Evolutionary conservation across 2,329 filamentous ascomycete species (phyloP).

Genomic region (Ceratocystis smalleyi): DNA sequence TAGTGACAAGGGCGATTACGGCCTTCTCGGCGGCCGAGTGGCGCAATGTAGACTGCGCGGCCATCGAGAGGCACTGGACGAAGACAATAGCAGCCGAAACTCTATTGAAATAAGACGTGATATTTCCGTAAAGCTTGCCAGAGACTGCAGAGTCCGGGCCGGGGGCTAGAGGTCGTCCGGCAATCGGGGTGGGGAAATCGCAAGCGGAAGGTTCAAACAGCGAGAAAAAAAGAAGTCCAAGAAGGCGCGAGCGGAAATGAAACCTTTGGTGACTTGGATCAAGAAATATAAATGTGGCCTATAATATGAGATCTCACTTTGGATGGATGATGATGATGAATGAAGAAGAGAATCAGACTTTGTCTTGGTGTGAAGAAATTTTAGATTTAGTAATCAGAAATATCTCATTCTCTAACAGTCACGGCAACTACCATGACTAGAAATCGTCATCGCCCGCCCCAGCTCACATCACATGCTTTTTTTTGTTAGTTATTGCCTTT

Average conservation of each 20-base stretch:
- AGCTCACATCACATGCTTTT: slow-evolving; percentile 3
- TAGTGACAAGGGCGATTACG: slow-evolving; percentile 46
- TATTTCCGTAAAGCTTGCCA: background rate
- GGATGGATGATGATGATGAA: background rate
- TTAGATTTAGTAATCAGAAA: background rate
- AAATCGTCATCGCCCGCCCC: slow-evolving; percentile 3
- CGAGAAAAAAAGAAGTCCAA: background rate
- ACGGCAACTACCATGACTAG: slow-evolving; percentile 1
- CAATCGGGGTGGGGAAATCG: background rate
- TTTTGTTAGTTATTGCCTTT: background rate
- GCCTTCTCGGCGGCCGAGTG: slow-evolving; percentile 49
- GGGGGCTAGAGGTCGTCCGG: background rate
- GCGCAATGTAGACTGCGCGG: slow-evolving; percentile 71
- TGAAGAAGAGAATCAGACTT: background rate
- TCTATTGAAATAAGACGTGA: background rate
- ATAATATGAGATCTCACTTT: background rate
- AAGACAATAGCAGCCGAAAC: background rate
- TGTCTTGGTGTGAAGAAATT: background rate
- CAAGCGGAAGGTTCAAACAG: background rate
- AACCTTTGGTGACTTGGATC: background rate
- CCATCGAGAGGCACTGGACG: slow-evolving; percentile 39
- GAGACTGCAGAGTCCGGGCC: background rate
- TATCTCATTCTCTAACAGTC: background rate
- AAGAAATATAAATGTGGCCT: background rate
- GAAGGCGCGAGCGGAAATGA: background rate